Conservation (phyloP, 1,284 basidiomycete species). For the Butyriboletus appendiculatus region DNA sequence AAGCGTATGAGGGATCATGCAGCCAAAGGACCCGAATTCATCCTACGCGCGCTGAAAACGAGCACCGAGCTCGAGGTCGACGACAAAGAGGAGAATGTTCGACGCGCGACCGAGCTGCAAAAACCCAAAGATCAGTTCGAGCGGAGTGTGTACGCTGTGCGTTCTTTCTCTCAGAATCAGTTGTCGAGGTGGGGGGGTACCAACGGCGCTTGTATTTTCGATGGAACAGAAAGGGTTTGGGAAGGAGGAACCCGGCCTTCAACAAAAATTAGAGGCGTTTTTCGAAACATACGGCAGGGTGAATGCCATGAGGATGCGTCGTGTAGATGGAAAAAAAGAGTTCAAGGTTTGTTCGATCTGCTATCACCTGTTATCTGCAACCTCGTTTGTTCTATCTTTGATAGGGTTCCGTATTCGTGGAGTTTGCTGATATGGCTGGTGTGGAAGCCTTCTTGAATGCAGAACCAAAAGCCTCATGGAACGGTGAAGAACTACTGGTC, state of each 20-base stretch:
- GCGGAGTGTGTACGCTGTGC: constrained; percentile 81
- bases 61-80: constrained; percentile 79
- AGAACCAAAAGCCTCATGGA: constrained; percentile 79
- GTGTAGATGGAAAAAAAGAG: constrained; percentile 66
- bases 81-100: constrained; percentile 71
- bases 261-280: constrained; percentile 80
- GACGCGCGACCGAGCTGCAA: constrained; percentile 70
- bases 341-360: constrained; percentile 68
- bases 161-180: constrained; percentile 33
- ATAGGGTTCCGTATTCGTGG: constrained; percentile 91
- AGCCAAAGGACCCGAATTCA: constrained; percentile 60
- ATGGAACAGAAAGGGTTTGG: constrained; percentile 84
- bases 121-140: constrained; percentile 77
- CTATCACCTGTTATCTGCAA: background rate
- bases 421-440: constrained; percentile 77
- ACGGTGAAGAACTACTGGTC: constrained; percentile 72
- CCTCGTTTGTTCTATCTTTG: background rate
- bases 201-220: background rate
- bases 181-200: background rate
- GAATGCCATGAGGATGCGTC: constrained; percentile 87
- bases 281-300: constrained; percentile 83
- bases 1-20: constrained; percentile 90
- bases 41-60: constrained; percentile 64
- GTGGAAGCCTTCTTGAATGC: constrained; percentile 79
- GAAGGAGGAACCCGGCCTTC: constrained; percentile 69